Conservation (phyloP, 75 land plant species). For the Chamaecyparis obtusa region DNA sequence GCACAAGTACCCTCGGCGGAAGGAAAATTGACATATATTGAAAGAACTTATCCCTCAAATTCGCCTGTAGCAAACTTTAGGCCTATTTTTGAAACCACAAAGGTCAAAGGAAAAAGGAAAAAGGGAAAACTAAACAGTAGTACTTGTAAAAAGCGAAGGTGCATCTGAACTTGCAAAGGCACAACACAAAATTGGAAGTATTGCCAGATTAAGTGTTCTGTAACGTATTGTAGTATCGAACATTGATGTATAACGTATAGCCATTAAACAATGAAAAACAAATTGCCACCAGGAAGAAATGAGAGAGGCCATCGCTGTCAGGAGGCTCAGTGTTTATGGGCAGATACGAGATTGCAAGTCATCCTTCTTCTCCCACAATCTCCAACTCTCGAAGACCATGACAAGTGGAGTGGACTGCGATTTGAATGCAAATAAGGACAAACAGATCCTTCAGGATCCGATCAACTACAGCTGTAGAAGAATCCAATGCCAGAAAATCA, state of each 20-base stretch:
- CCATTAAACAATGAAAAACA: background rate
- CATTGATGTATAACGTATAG: background rate
- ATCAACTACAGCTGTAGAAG: background rate
- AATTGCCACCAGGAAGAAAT: no score
- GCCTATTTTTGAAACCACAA: background rate
- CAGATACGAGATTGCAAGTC: no score
- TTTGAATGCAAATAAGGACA: background rate
- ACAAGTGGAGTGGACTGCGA: background rate
- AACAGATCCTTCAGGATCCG: background rate
- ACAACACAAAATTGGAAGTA: background rate
- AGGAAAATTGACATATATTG: background rate
- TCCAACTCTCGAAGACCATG: background rate
- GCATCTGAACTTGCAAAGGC: background rate
- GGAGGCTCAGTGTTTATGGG: no score
- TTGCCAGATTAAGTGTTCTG: background rate
- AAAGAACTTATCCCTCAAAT: background rate
- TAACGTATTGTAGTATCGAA: background rate
- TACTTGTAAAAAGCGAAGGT: background rate
- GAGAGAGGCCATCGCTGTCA: no score
- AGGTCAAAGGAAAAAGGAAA: background rate
- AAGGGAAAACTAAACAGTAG: background rate
- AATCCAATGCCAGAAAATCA: slow-evolving; percentile 10
- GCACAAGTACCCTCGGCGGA: background rate
- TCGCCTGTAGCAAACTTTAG: background rate
- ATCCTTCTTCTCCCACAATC: background rate